Conservation (phyloP, 78 protist species). For the Tieghemostelium lacteum region DNA sequence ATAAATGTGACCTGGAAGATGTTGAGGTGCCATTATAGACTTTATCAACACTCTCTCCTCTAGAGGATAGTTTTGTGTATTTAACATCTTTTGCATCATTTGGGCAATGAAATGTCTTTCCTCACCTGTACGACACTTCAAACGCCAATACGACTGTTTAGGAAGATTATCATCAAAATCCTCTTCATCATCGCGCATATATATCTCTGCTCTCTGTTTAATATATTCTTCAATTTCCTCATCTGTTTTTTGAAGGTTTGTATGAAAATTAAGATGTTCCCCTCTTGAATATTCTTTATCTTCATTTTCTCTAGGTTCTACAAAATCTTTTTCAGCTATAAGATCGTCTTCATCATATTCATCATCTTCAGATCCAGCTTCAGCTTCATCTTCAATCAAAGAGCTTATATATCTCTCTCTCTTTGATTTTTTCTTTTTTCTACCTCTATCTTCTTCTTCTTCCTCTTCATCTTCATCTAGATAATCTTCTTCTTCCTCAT, state of each 20-base stretch:
- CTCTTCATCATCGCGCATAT: conserved; percentile 10
- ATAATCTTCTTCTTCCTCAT: conserved; percentile 33
- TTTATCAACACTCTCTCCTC: conserved; percentile 26
- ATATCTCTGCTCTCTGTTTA: neutral
- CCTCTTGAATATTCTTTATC: neutral
- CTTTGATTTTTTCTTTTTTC: neutral
- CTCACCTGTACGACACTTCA: conserved; percentile 57
- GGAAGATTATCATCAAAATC: conserved; percentile 13
- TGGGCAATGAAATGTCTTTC: conserved; percentile 61
- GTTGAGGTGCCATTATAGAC: conserved; percentile 70
- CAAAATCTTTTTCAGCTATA: conserved; percentile 18
- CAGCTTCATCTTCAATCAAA: conserved; percentile 73
- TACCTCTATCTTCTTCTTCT: conserved; percentile 46
- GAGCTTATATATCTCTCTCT: neutral
- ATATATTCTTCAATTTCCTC: neutral
- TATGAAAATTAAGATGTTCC: neutral
- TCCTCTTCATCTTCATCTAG: conserved; percentile 19
- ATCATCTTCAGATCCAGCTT: conserved; percentile 60
- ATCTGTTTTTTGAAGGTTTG: neutral
- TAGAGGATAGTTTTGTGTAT: conserved; percentile 1
- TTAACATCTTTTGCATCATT: conserved; percentile 72
- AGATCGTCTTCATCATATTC: conserved; percentile 62
- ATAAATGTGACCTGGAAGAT: conserved; percentile 74
- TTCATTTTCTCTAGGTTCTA: neutral
- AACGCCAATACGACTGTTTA: conserved; percentile 48